phyloP scores from a whole-genome alignment of 2,329 filamentous ascomycete species.

The Cordyceps militaris region DNA sequence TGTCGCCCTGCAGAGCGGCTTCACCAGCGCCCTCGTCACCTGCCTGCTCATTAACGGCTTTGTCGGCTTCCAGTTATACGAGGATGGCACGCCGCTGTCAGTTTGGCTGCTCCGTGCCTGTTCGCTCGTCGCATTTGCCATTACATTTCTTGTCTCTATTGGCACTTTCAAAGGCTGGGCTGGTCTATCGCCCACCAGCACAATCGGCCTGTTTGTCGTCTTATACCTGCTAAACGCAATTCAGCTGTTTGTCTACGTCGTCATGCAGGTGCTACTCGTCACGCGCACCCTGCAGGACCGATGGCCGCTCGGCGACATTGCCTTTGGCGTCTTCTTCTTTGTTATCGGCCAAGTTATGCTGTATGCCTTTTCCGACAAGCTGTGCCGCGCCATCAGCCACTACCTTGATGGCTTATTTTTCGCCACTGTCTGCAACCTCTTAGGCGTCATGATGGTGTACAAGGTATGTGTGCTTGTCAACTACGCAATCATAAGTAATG shows the following conservation, averaged over 20 bases:
- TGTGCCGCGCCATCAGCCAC: slow-evolving; percentile 79
- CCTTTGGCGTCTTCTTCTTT: slow-evolving; percentile 87
- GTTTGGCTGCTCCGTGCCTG: slow-evolving; percentile 84
- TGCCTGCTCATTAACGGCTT: slow-evolving; percentile 95
- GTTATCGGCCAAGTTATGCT: slow-evolving; percentile 86
- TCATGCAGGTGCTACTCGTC: slow-evolving; percentile 83
- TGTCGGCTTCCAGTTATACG: slow-evolving; percentile 95
- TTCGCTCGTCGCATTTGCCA: slow-evolving; percentile 73
- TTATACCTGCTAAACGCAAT: slow-evolving; percentile 87
- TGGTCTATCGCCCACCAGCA: slow-evolving; percentile 77
- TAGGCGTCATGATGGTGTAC: slow-evolving; percentile 99
- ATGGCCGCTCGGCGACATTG: slow-evolving; percentile 90
- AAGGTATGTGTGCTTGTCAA: slow-evolving; percentile 54
- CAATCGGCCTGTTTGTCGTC: slow-evolving; percentile 82
- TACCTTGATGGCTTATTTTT: slow-evolving; percentile 95
- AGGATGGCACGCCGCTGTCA: slow-evolving; percentile 88
- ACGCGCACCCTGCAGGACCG: slow-evolving; percentile 85
- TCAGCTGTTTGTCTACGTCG: slow-evolving; percentile 75
- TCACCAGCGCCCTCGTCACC: slow-evolving; percentile 78
- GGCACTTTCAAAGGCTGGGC: slow-evolving; percentile 91
- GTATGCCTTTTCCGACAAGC: slow-evolving; percentile 78
- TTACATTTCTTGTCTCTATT: slow-evolving; percentile 81
- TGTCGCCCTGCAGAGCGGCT: slow-evolving; percentile 75
- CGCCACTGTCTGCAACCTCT: slow-evolving; percentile 83
- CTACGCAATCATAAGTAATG: not conserved